phyloP scores from a whole-genome alignment of 306 rosid species.

The Pyrus betulifolia region DNA sequence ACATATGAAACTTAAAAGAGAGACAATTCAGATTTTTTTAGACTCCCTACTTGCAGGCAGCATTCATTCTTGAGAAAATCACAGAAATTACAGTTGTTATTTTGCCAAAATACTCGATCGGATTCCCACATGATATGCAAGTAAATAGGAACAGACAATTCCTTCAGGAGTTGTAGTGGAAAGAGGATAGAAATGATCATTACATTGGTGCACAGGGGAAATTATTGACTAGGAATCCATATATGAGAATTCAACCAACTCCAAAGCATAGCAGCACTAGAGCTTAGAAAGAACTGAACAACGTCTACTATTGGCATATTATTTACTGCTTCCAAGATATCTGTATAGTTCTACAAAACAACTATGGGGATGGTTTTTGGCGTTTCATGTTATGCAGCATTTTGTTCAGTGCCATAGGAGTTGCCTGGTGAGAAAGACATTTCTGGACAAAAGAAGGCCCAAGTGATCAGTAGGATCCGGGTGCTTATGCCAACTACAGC shows the following conservation, averaged over 20 bases:
- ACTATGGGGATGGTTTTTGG: not conserved
- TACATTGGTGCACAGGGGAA: not conserved
- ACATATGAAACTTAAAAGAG: not conserved
- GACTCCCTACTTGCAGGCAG: not conserved
- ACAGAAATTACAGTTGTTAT: too few species aligned
- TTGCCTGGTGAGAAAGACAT: not conserved
- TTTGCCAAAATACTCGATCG: not conserved
- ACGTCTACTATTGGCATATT: not conserved
- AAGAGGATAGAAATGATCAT: not conserved
- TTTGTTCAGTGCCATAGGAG: not conserved
- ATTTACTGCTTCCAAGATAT: not conserved
- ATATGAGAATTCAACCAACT: not conserved
- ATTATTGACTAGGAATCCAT: not conserved
- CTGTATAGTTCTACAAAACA: not conserved
- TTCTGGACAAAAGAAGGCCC: not conserved
- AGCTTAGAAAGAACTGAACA: not conserved
- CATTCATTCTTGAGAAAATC: not conserved
- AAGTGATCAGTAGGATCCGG: not conserved
- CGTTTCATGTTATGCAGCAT: not conserved
- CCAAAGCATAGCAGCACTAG: not conserved
- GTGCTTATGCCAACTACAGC: not conserved
- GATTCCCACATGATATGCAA: not conserved
- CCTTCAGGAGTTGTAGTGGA: not conserved
- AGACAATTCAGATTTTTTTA: not conserved
- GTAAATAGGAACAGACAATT: not conserved